Evolutionary conservation across 1,139 yeast genomes (phyloP).

Genomic region (Lodderomyces pseudojiufengensis): DNA sequence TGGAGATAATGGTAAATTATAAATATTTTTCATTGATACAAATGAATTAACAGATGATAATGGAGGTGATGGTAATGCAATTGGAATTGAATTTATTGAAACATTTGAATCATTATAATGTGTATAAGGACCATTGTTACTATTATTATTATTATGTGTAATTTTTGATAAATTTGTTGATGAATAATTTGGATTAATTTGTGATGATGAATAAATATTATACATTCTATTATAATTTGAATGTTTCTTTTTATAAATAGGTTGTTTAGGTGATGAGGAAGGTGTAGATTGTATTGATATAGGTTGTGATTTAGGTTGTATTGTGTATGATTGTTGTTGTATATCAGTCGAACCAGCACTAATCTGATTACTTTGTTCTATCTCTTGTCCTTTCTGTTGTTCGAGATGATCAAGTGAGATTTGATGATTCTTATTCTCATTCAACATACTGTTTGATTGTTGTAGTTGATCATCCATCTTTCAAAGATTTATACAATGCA

Average conservation of each 20-base stretch:
- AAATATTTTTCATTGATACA: slow-evolving; percentile 7
- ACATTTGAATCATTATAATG: slow-evolving; percentile 2
- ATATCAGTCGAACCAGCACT: too few species aligned
- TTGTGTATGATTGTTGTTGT: background rate
- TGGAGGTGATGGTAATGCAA: slow-evolving; percentile 11
- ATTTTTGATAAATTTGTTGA: slow-evolving; percentile 26
- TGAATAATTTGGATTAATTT: slow-evolving; percentile 27
- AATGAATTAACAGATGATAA: slow-evolving; percentile 11
- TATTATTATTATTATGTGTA: slow-evolving; percentile 6
- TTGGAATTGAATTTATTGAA: slow-evolving; percentile 4
- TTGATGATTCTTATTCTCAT: too few species aligned
- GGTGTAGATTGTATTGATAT: background rate
- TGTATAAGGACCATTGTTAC: slow-evolving; percentile 1
- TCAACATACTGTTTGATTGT: too few species aligned
- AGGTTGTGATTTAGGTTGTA: background rate
- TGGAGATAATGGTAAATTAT: slow-evolving; percentile 30
- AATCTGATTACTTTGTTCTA: too few species aligned
- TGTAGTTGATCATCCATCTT: too few species aligned
- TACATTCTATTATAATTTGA: slow-evolving; percentile 1
- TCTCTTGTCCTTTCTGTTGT: too few species aligned
- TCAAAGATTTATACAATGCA: too few species aligned
- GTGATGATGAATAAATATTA: slow-evolving; percentile 13
- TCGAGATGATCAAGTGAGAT: too few species aligned
- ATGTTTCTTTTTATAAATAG: slow-evolving; percentile 5
- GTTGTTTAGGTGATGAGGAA: background rate